These are phyloP conservation scores for Scenedesmus sp. DNA, from an alignment of 163 green algal species.

Conservation along the genomic window DNA sequence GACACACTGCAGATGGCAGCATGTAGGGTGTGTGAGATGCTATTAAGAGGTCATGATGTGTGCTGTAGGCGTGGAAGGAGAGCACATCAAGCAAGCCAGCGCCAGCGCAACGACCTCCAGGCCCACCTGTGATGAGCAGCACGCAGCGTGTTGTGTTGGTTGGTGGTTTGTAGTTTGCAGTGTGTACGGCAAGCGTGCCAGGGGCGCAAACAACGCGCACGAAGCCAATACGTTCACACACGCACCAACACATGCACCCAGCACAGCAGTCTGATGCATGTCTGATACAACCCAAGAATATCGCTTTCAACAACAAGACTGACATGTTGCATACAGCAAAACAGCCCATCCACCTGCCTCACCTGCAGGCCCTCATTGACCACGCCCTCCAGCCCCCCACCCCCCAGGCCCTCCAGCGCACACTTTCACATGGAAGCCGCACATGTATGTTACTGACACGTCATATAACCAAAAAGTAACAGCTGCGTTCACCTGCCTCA, in stretches of 20 bases:
- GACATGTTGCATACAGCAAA: background rate
- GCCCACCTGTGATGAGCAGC: background rate
- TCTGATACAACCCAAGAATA: background rate
- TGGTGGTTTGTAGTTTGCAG: background rate
- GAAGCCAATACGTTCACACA: no score
- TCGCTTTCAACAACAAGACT: background rate
- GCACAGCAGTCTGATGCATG: no score
- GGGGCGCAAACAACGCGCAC: no score
- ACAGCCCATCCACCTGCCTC: constrained; percentile 58
- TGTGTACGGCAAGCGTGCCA: background rate
- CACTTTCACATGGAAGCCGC: no score
- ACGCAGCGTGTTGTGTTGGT: background rate
- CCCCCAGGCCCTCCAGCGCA: no score
- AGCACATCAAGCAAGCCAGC: background rate
- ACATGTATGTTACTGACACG: no score
- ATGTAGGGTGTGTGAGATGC: no score
- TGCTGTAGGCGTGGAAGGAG: background rate
- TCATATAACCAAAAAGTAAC: no score
- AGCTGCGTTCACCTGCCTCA: background rate
- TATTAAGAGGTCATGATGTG: no score
- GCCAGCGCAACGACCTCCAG: background rate
- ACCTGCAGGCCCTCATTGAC: background rate
- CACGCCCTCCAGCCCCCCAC: background rate
- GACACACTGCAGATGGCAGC: background rate
- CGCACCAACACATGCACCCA: no score